phyloP scores from a whole-genome alignment of 305 asterid species.

The Fraxinus angustifolia region DNA sequence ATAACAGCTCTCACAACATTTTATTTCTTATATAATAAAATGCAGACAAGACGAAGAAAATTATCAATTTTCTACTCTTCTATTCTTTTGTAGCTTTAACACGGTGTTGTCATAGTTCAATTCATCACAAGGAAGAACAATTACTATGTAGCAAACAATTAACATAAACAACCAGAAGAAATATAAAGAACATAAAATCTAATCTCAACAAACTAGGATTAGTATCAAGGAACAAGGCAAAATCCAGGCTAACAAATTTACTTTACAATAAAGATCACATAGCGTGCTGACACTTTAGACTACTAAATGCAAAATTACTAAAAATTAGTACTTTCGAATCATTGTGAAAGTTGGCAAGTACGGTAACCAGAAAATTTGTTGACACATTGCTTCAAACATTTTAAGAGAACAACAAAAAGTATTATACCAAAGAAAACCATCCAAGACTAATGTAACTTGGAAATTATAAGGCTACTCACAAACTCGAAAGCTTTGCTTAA shows the following conservation, averaged over 20 bases:
- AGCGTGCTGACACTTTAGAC: background rate
- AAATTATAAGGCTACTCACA: constrained; percentile 54
- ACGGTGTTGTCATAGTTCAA: too few relatives aligned
- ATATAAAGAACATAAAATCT: background rate
- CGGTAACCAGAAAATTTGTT: constrained; percentile 82
- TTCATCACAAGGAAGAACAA: too few relatives aligned
- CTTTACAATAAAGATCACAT: background rate
- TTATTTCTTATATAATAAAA: background rate
- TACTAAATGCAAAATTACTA: background rate
- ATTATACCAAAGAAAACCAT: constrained; percentile 22
- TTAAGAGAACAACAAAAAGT: constrained; percentile 22
- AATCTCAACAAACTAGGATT: background rate
- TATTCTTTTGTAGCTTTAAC: background rate
- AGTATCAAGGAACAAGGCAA: background rate
- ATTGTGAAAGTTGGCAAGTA: constrained; percentile 53
- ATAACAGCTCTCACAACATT: background rate
- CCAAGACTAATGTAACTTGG: constrained; percentile 1
- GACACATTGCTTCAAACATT: constrained; percentile 76
- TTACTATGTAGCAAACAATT: too few relatives aligned
- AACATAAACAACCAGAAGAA: too few relatives aligned
- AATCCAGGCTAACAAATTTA: background rate
- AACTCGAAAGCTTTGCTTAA: constrained; percentile 56
- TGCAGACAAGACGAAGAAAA: too few relatives aligned
- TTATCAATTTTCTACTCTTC: background rate
- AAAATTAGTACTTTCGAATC: constrained; percentile 60